Conservation (phyloP, 805 yeast species). For the Wickerhamiella vanderwaltii region DNA sequence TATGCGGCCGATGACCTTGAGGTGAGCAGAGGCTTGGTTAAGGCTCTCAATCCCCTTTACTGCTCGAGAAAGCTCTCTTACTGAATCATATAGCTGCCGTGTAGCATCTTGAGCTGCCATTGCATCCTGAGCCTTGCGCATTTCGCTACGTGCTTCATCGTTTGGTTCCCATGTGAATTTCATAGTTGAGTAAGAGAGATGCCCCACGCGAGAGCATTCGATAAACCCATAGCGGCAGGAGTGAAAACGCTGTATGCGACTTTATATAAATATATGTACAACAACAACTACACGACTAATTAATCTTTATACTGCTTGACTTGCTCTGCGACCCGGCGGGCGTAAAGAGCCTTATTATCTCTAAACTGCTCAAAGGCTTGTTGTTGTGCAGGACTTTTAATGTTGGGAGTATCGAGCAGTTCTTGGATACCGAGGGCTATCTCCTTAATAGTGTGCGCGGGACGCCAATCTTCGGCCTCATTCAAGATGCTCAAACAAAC, state of each 20-base stretch:
- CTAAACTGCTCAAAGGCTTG: slow-evolving; percentile 65
- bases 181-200: not conserved
- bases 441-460: slow-evolving; percentile 85
- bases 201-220: too few relatives aligned
- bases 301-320: slow-evolving; percentile 45
- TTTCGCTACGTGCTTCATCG: slow-evolving; percentile 2
- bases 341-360: slow-evolving; percentile 55
- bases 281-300: not conserved
- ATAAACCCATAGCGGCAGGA: too few relatives aligned
- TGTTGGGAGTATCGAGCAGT: slow-evolving; percentile 78
- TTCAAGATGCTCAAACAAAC: slow-evolving; percentile 85
- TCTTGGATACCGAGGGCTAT: slow-evolving; percentile 88
- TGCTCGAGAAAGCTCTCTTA: not conserved
- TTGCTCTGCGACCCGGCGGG: slow-evolving; percentile 68
- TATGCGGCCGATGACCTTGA: not conserved
- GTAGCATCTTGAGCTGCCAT: slow-evolving; percentile 1
- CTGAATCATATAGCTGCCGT: not conserved
- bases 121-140: slow-evolving; percentile 7
- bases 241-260: too few relatives aligned
- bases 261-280: too few relatives aligned
- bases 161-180: slow-evolving; percentile 7
- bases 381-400: slow-evolving; percentile 93
- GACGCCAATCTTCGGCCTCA: slow-evolving; percentile 97
- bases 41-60: not conserved
- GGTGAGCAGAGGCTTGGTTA: not conserved